Percentiles rank a stretch among this genome's conserved stretches.
These are phyloP conservation scores for Cicer arietinum DNA, from an alignment of 306 rosid species.

Conservation along the genomic window DNA sequence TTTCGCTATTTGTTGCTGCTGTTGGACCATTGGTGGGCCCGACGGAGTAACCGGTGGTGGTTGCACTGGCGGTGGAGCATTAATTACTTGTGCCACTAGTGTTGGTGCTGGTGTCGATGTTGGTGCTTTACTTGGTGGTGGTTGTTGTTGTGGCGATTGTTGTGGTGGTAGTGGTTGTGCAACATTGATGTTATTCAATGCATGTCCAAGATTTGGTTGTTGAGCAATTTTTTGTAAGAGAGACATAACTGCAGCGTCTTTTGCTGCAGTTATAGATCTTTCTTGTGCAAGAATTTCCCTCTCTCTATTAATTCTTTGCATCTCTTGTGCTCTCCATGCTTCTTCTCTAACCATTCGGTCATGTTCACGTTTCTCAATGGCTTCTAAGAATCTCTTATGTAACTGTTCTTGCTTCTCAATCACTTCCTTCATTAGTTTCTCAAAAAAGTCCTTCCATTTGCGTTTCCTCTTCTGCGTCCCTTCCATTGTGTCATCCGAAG, in stretches of 20 bases:
- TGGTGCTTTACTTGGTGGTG: slow-evolving; percentile 1
- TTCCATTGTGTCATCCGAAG: slow-evolving; percentile 66
- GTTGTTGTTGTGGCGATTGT: background rate
- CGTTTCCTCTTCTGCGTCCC: slow-evolving; percentile 68
- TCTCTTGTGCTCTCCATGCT: slow-evolving; percentile 82
- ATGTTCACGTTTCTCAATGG: slow-evolving; percentile 79
- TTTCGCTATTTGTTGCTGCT: slow-evolving; percentile 23
- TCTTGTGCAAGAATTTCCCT: slow-evolving; percentile 78
- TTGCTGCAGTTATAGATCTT: slow-evolving; percentile 66
- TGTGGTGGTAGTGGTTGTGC: slow-evolving; percentile 4
- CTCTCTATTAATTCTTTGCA: slow-evolving; percentile 67
- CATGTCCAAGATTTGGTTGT: slow-evolving; percentile 52
- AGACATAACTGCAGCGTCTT: slow-evolving; percentile 78
- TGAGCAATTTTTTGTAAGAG: slow-evolving; percentile 75
- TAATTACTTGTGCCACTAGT: background rate
- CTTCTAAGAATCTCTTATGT: slow-evolving; percentile 75
- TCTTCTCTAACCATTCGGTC: slow-evolving; percentile 74
- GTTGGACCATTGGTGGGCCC: background rate
- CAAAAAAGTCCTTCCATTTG: slow-evolving; percentile 88
- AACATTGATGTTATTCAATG: slow-evolving; percentile 34
- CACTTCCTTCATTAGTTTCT: slow-evolving; percentile 73
- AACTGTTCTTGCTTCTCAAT: slow-evolving; percentile 75
- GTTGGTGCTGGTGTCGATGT: background rate
- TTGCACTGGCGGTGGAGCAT: background rate
- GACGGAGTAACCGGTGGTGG: background rate